Base-by-base conservation (phyloP, 495 filamentous ascomycete species). In the Penicillium fimorum region DNA sequence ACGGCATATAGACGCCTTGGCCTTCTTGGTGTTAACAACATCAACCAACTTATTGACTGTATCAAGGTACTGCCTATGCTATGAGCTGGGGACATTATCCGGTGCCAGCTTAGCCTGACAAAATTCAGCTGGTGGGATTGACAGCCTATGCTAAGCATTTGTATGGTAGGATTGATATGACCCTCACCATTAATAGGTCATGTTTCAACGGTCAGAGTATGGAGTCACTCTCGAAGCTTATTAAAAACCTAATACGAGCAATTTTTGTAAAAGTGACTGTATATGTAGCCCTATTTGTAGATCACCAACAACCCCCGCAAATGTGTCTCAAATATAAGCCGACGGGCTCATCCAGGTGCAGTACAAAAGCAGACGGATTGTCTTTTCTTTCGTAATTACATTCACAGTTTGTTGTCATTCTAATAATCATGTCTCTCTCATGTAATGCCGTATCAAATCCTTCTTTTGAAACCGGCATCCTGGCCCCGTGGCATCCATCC, bases 401-500 rank as follows among this genome's bases (percentile, higher is more conserved):
- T 43, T 12, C 29, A 30, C 29, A 30, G 8, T 30, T n/a, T n/a
- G n/a, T n/a, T 30, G 29, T 15, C 42, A 20, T 12, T 12, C 42
- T 12, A 45, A 7, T 4, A 12, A 47, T 25, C 33, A 67, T 65
- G 62, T 48, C 61, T 15, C 53, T 63, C 29, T 64, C 62, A 41
- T 64, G 63, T 59, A 68, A 70, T 44, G 55, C 59, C 42, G 48
- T 70, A 25, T 20, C 56, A 24, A 68, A 68, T 50, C 65, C 65
- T 7, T 60, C 60, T 29, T 68, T 70, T 45, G 67, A 68, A 37
- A 61, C 67, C 5, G 65, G 67, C 12, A 18, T 35, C 13, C 50
- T 70, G 7, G 48, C 42, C 15, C 67, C 67, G 0, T 70, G 65
- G 67, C 44, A 51, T 17, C 27, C 65, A 44, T 62, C 63, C 12